These are phyloP conservation scores for Rosa lucieae DNA, from an alignment of 306 rosid genomes.

Conservation along the genomic window DNA sequence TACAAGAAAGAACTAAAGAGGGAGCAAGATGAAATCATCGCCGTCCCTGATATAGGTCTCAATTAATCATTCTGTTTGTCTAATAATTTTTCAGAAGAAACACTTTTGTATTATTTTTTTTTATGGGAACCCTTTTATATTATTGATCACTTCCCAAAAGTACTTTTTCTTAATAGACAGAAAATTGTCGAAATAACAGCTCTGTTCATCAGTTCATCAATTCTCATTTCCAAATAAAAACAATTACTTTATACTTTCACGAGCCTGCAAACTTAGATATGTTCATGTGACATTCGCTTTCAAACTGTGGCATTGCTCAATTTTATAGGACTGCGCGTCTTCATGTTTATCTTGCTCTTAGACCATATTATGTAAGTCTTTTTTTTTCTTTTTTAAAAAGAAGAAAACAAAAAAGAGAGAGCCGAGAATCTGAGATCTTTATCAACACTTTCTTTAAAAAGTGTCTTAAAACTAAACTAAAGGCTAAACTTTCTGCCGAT, in stretches of 20 bases:
- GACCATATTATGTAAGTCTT: neutral
- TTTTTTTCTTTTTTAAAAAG: neutral
- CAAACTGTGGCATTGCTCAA: neutral
- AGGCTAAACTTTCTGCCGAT: neutral
- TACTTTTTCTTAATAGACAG: neutral
- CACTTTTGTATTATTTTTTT: neutral
- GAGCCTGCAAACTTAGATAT: neutral
- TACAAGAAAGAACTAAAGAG: constrained; percentile 67
- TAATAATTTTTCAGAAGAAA: neutral
- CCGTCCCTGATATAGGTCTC: constrained; percentile 65
- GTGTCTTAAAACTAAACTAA: neutral
- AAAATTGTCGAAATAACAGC: neutral
- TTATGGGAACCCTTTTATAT: neutral
- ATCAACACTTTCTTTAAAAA: neutral
- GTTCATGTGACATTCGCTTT: neutral
- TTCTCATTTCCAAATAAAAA: neutral
- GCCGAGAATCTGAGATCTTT: neutral
- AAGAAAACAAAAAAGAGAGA: neutral
- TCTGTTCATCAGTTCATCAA: neutral
- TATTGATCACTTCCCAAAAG: neutral
- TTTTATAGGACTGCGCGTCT: neutral
- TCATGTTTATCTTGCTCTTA: neutral
- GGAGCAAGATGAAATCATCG: constrained; percentile 77
- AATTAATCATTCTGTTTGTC: neutral
- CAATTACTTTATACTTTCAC: neutral